phyloP scores from a whole-genome alignment of 495 filamentous ascomycete genomes.

The Penicillium steckii region DNA sequence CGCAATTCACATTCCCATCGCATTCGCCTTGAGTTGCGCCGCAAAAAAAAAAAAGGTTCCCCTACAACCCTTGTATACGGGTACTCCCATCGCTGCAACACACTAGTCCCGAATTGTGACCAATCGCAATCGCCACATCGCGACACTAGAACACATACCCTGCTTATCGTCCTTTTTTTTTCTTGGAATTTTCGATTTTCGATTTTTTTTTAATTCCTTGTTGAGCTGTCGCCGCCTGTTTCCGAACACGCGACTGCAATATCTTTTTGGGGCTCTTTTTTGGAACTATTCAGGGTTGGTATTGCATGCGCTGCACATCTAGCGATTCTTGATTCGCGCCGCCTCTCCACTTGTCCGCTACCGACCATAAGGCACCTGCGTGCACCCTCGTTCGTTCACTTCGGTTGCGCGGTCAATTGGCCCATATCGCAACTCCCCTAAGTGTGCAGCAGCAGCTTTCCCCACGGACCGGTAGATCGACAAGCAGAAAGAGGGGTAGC shows the following conservation, averaged over 20 bases:
- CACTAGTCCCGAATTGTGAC: conserved; percentile 19
- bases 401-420: conserved; percentile 35
- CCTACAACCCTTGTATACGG: conserved; percentile 26
- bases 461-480: conserved; percentile 41
- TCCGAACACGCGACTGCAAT: conserved; percentile 23
- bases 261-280: conserved; percentile 26
- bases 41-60: conserved; percentile 22
- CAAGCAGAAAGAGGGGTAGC: conserved; percentile 33
- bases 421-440: conserved; percentile 30
- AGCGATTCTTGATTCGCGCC: conserved; percentile 18
- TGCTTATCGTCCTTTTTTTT: conserved; percentile 15
- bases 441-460: conserved; percentile 39
- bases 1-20: conserved; percentile 22
- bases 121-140: conserved; percentile 20
- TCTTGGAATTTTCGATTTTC: conserved; percentile 11
- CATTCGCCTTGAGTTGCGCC: conserved; percentile 21
- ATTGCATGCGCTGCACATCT: conserved; percentile 18
- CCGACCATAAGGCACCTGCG: conserved; percentile 13
- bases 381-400: conserved; percentile 19
- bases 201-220: no score
- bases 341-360: conserved; percentile 6
- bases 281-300: conserved; percentile 12
- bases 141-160: conserved; percentile 11
- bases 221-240: conserved; percentile 13
- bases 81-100: conserved; percentile 28